Base-by-base conservation (phyloP, 164 flowering plant species). In the Cinnamomum chago region DNA sequence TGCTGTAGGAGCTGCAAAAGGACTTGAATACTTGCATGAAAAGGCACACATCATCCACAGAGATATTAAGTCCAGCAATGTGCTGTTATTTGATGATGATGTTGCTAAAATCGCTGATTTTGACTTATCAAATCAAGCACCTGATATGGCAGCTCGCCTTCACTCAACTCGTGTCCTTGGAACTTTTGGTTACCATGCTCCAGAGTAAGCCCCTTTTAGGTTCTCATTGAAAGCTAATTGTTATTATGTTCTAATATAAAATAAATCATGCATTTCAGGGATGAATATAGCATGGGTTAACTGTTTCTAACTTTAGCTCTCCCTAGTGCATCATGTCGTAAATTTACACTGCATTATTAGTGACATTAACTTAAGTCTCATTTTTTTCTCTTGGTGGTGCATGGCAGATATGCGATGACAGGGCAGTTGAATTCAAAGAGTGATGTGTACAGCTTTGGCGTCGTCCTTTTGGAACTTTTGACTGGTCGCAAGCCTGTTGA, bases 91-190 rank as follows among this genome's bases (percentile, higher is more conserved):
- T 83, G 91, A 93, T 76, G 93, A 91, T 76, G 83, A 91, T 77
- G 83, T 88, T 35, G 89, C 98, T 52, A 93, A 93, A 79, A 86
- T 93, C 80, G 94, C 90, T 70, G 96, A 93, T 79, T 90, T 93
- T 82, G 92, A 93, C 78, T 75, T 93, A 82, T 91, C 94, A 66
- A 93, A 93, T 85, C 92, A 93, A 85, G 88, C 94, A 62, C 96
- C 97, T 78, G 96, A 91, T 77, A 81, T 68, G 81, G 92, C 96
- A 62, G 96, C 97, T 62, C 92, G 96, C n/a, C 92, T 93, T 71
- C 96, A 93, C 78, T 93, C 97, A 27, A 93, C 97, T 51, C 97
- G 96, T 82, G 97, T 93, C 72, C 92, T 93, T 73, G 96, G 96
- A 71, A 89, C 93, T 52, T 91, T 91, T 82, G 96, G 97, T 79